Conservation (phyloP, 2,329 filamentous ascomycete species). For the Aspergillus sp. region DNA sequence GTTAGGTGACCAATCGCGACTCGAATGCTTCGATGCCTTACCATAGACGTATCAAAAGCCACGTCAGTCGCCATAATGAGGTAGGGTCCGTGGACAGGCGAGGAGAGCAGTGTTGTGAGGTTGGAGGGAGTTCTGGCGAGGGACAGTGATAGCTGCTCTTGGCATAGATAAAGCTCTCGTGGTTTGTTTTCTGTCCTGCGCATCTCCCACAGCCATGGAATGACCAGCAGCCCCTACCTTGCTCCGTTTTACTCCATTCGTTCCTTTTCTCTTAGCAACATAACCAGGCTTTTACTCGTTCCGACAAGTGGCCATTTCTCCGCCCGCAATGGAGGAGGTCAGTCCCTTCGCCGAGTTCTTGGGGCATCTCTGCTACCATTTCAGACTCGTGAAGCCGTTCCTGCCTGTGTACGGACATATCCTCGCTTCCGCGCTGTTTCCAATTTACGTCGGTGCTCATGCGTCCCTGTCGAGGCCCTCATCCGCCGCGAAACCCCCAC, state of each 20-base stretch:
- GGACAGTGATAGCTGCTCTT: constrained; percentile 10
- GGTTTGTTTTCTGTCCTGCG: too few relatives aligned
- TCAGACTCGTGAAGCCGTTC: constrained; percentile 34
- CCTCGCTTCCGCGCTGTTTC: constrained; percentile 61
- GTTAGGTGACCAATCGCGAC: constrained; percentile 9
- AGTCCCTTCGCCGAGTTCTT: constrained; percentile 31
- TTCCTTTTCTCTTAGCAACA: too few relatives aligned
- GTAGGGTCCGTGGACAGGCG: too few relatives aligned
- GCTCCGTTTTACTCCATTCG: neutral
- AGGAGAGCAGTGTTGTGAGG: neutral
- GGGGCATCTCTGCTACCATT: constrained; percentile 36
- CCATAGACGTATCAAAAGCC: constrained; percentile 77
- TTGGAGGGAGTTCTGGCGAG: neutral
- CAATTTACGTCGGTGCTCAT: constrained; percentile 77
- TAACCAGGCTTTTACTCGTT: constrained; percentile 1
- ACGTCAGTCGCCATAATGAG: constrained; percentile 64
- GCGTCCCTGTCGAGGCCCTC: constrained; percentile 75
- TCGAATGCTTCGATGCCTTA: constrained; percentile 27
- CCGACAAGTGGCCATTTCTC: neutral
- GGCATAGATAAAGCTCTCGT: constrained; percentile 8
- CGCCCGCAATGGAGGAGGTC: constrained; percentile 22
- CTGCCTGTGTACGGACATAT: constrained; percentile 53
- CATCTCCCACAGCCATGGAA: constrained; percentile 7
- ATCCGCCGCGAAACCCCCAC: constrained; percentile 59
- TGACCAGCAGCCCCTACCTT: constrained; percentile 1